These are phyloP conservation scores for Polytrichum commune DNA, from an alignment of 225 moss, liverwort and hornwort genomes.

Conservation along the genomic window DNA sequence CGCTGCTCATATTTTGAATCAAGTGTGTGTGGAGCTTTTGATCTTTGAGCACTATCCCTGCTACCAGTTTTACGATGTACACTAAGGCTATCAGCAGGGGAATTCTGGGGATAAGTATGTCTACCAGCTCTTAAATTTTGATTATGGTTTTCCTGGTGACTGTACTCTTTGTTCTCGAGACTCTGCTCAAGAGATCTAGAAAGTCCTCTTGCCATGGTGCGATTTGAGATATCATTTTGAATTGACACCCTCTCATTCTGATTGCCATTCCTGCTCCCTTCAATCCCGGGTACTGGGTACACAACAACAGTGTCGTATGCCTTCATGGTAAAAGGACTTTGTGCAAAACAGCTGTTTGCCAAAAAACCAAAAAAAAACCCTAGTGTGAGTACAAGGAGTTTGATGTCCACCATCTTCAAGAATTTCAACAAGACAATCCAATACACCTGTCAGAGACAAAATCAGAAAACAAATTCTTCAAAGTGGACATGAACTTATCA, in stretches of 20 bases:
- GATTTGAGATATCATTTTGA: slow-evolving; percentile 15
- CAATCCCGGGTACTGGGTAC: slow-evolving; percentile 16
- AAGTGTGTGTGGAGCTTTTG: slow-evolving; percentile 7
- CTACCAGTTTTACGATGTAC: slow-evolving; percentile 12
- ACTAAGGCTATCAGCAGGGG: slow-evolving; percentile 6
- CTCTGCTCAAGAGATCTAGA: slow-evolving; percentile 4
- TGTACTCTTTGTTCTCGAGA: slow-evolving; percentile 7
- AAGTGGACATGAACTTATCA: no score
- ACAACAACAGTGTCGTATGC: slow-evolving; percentile 47
- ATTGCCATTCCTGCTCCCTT: slow-evolving; percentile 7
- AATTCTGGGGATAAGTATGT: slow-evolving; percentile 1
- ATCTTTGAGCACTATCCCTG: slow-evolving; percentile 6
- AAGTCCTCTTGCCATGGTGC: slow-evolving; percentile 5
- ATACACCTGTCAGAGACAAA: no score
- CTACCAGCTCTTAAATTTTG: slow-evolving; percentile 15
- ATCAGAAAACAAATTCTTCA: no score
- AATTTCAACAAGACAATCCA: no score
- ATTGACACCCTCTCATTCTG: slow-evolving; percentile 10
- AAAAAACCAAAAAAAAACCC: neutral
- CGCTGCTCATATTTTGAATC: slow-evolving; percentile 15
- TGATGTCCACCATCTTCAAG: neutral
- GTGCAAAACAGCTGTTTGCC: slow-evolving; percentile 41
- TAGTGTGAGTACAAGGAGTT: neutral
- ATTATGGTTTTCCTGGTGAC: slow-evolving; percentile 12
- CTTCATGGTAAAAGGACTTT: slow-evolving; percentile 62